Base-by-base conservation (phyloP, 371 early-diverging fungal genomes). In the Capillidium rhysosporum region DNA sequence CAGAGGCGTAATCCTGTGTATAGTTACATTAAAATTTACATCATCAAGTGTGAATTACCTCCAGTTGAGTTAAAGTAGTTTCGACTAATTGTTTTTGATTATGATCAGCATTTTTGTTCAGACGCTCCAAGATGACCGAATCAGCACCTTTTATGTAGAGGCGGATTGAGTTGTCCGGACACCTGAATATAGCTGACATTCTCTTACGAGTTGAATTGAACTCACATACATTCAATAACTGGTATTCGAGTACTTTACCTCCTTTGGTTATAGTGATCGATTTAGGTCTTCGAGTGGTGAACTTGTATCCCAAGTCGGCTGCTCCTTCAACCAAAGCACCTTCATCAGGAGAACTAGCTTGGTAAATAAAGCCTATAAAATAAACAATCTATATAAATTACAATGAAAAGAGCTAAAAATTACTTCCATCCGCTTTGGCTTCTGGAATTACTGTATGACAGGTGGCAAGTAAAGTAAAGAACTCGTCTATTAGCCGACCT, bases 71-170 rank as follows among this genome's bases (percentile, higher is more conserved):
- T 49, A 82, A 60, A 0, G 87, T 86, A 0, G 70, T 60, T 43
- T 86, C 89, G 44, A 84, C 80, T 71, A 81, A 88, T 24, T 77
- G 80, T 56, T 82, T 84, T 52, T 72, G 71, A 20, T 57, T 30
- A 16, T 39, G 10, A 16, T 59, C 58, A 34, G 34, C 7, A 34
- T 34, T 4, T 40, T 77, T 72, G 4, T 76, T 77, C 56, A 97
- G 63, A 16, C 95, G 72, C 68, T 98, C 98, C 34, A 92, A 62
- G 61, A 97, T 97, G 12, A 97, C 94, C 0, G 93, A 91, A 65
- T 99, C 99, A 12, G 98, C 96, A 28, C 99, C 99, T 62, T 99
- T 99, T 63, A 85, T 86, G 72, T 89, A 92, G 45, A 97, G 66
- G 61, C 84, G 84, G 61, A 97, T 84, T 34, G 77, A 75, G 25